Percentiles rank a stretch among this genome's conserved stretches.
Evolutionary conservation across 257 asterid genomes (phyloP).

Genomic region (Craterostigma plantagineum): DNA sequence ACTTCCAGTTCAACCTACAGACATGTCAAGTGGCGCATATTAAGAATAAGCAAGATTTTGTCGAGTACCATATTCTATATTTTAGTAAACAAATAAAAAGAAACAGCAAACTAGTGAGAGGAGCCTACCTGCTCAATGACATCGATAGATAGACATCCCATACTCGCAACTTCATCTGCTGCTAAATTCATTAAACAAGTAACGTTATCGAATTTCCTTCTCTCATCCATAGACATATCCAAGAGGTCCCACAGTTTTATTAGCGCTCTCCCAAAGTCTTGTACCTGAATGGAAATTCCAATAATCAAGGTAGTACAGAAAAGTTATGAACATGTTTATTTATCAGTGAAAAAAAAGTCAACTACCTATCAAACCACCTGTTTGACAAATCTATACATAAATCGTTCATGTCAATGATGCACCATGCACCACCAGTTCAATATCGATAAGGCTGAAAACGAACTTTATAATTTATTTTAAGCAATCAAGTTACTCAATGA

Average conservation of each 20-base stretch:
- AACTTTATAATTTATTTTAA: too few species aligned
- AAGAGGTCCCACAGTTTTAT: constrained; percentile 46
- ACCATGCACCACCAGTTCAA: too few species aligned
- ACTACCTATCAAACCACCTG: too few species aligned
- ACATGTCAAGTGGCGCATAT: too few species aligned
- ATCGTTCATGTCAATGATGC: too few species aligned
- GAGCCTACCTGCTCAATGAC: constrained; percentile 45
- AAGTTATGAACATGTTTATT: too few species aligned
- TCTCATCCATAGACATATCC: constrained; percentile 43
- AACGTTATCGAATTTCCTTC: constrained; percentile 28
- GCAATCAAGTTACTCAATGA: too few species aligned
- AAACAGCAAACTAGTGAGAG: constrained; percentile 3
- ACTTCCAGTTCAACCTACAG: constrained; percentile 50
- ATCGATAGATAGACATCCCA: constrained; percentile 44
- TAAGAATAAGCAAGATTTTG: neutral
- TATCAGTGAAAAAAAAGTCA: too few species aligned
- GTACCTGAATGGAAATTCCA: constrained; percentile 22
- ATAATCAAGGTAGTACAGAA: constrained; percentile 1
- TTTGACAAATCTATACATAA: too few species aligned
- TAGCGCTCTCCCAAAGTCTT: constrained; percentile 36
- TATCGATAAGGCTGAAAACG: too few species aligned
- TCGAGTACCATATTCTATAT: neutral
- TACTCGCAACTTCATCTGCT: constrained; percentile 20
- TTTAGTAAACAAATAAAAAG: neutral
- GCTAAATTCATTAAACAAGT: constrained; percentile 25